These are phyloP conservation scores for Neonectria sp. DNA, from an alignment of 2,329 filamentous ascomycete genomes.

Conservation along the genomic window DNA sequence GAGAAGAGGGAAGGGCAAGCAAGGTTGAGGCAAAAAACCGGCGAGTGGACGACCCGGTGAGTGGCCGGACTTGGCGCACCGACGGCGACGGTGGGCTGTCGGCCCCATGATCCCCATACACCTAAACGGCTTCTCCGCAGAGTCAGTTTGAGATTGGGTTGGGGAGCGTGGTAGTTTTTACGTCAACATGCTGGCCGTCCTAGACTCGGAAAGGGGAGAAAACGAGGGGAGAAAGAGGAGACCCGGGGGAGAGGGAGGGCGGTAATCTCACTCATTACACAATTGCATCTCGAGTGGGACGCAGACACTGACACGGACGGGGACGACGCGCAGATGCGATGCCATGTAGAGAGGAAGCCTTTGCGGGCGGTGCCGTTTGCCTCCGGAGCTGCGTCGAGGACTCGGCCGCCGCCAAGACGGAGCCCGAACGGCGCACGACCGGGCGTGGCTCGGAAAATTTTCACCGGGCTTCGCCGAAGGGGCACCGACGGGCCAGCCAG, in stretches of 20 bases:
- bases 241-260: no score
- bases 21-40: constrained; percentile 11
- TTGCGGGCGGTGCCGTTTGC: no score
- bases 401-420: constrained; percentile 23
- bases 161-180: constrained; percentile 29
- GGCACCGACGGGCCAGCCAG: background rate
- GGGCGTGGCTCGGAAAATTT: constrained; percentile 14
- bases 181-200: constrained; percentile 28
- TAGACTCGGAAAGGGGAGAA: background rate
- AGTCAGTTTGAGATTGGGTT: constrained; percentile 29
- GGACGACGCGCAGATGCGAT: no score
- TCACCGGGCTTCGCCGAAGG: constrained; percentile 24
- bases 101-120: background rate
- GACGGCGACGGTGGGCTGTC: background rate
- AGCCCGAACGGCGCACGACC: constrained; percentile 17
- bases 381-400: constrained; percentile 6
- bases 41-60: background rate
- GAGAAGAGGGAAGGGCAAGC: background rate
- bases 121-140: constrained; percentile 17
- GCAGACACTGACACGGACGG: no score
- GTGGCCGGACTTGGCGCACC: background rate
- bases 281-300: no score
- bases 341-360: no score
- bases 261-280: no score
- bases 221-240: background rate